Base-by-base conservation (phyloP, 1,284 basidiomycete genomes). In the Rhodotorula sp. region DNA sequence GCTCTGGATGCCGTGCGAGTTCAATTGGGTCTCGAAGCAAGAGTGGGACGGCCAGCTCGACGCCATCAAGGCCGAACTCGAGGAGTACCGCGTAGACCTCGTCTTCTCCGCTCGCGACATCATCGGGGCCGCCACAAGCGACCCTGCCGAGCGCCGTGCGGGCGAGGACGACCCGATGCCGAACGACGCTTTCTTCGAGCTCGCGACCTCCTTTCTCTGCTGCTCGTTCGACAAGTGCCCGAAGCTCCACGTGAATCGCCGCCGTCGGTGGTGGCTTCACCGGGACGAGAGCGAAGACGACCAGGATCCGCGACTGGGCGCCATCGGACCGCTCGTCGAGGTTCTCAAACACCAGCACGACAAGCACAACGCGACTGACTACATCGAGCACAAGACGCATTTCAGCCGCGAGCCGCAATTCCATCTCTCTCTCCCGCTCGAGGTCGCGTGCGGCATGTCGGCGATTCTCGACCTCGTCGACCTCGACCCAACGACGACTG, bases 61-160 rank as follows among this genome's bases (percentile, higher is more conserved):
- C 52, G 27, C 27, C 23, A 42, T 71, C 42, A 44, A 13, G 17
- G 61, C 50, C 34, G 70, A 67, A 13, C 9, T 67, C 58, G 62
- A 62, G 19, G 17, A 64, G 27, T 53, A 52, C 45, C 62, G 61
- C 57, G 7, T 52, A 8, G 45, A 64, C 13, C 25, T 63, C 23
- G 13, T 41, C n/a, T 5, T 64, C 0, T 42, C 64, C n/a, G 61
- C 64, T 13, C 58, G 62, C 42, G 17, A 42, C 12, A 16, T 45
- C 23, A 53, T 71, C 13, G 25, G 67, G 66, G 52, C 27, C 0
- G 70, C 61, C 0, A 64, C 52, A 7, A 54, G 19, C 10, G 61
- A 52, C 41, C 44, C 44, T 8, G 58, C 48, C 58, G 48, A 21
- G n/a, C 5, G n/a, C 19, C 0, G 34, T 10, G 7, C 13, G 2